Base-by-base conservation (phyloP, 2,329 filamentous ascomycete species). In the Aspergillus costaricaensis region DNA sequence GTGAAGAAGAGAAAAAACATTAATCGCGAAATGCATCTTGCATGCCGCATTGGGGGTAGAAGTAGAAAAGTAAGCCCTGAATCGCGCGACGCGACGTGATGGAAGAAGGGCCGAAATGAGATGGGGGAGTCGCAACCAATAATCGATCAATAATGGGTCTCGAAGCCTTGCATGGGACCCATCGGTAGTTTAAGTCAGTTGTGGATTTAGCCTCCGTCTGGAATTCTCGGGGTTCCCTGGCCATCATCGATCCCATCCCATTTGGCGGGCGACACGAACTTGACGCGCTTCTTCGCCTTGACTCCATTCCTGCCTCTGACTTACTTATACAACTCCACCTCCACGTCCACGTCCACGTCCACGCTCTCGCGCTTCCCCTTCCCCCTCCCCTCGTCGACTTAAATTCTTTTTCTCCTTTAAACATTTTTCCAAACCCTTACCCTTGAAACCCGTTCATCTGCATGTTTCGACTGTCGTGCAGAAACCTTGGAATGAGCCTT, bases 391-490 rank as follows among this genome's bases (percentile, higher is more conserved):
- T 17, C 23, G 9, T 15, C 23, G 7, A 8, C 44, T 25, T 49
- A 2, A 25, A 23, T 23, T 15, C 14, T 49, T 23, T 23, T 49
- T 9, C 44, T 5, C 23, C 9, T 17, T 14, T 23, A n/a, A 19
- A 25, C 7, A 27, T 27, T 23, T 23, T 43, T 23, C 21, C 5
- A 27, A 27, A 21, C 21, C 38, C 52, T 21, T 43, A 30, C 52
- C 23, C 30, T 21, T 59, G 25, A 36, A 47, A 47, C 57, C 30
- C 55, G 32, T 47, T 32, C 23, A 23, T n/a, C 61, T 62, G 60
- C 60, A 62, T 57, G 54, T 62, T 62, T 62, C 60, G 60, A 47
- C 17, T 47, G 41, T 55, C 44, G 54, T 56, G 54, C 54, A 38
- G 55, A 27, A 47, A 39, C 30, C 30, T 36, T 50, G 55, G 55